Base-by-base conservation (phyloP, 2,329 filamentous ascomycete species). In the Albophoma yamanashiensis region DNA sequence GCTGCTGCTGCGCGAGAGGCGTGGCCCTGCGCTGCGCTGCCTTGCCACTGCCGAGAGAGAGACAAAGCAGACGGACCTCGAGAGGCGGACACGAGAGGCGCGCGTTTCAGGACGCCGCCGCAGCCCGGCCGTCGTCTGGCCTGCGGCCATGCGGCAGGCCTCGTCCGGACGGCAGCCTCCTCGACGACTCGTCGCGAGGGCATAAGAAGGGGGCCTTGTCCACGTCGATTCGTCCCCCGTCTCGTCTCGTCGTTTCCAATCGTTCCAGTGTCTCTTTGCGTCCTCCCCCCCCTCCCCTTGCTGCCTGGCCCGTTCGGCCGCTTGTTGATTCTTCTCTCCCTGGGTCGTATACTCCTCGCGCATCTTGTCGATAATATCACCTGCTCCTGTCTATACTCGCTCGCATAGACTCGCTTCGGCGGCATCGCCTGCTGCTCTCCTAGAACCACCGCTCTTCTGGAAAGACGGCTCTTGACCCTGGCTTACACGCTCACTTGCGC, bases 141-240 rank as follows among this genome's bases (percentile, higher is more conserved):
- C 43, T 17, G 36, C 36, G n/a, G 12, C 43, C 43, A 4, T 22
- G 12, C 43, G 43, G 43, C 43, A 27, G 45, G 14, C 22, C 36
- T 14, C 36, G 36, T 38, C 34, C 34, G 34, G 34, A 36, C 34
- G 34, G 11, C 34, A 11, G 27, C 27, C 27, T 5, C 34, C 7
- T 14, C 36, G 45, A 47, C 36, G 45, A 47, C 39, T 52, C 36
- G 38, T 40, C 45, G 38, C 60, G 62, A 67, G 64, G 64, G 55
- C 27, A 70, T 68, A 70, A 70, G 68, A 69, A 70, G 64, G 65
- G 58, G 62, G 47, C 57, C 55, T 68, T 63, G 66, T 67, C 69
- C 65, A 63, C 65, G 65, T 66, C 66, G 27, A 31, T 31, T 31
- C 27, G 27, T 31, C 27, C 27, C 27, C 27, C 27, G 27, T 31